phyloP scores from a whole-genome alignment of 371 early-diverging fungal species.

The Mucor saturninus region DNA sequence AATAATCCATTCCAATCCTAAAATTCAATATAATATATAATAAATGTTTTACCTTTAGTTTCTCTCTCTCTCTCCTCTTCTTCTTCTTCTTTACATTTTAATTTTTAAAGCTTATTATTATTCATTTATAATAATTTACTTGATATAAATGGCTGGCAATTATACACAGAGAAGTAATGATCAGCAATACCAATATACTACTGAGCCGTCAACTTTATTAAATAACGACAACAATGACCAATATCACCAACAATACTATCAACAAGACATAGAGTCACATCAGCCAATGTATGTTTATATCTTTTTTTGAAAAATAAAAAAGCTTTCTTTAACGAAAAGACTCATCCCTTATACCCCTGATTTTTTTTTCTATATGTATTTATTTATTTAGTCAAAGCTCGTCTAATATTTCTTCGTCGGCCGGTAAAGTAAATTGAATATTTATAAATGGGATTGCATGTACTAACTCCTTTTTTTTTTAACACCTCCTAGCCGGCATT shows the following conservation, averaged over 20 bases:
- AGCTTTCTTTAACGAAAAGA: not conserved
- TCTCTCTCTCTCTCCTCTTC: not conserved
- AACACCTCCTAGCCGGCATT: not conserved
- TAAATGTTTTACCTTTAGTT: not conserved
- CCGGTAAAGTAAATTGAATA: conserved; percentile 7
- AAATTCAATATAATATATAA: conserved; percentile 6
- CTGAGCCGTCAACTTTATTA: not conserved
- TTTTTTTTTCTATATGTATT: not conserved
- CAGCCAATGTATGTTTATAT: not conserved
- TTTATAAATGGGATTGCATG: not conserved
- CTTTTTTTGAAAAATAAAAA: not conserved
- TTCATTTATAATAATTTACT: not conserved
- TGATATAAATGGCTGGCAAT: not conserved
- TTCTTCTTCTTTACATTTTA: conserved; percentile 9
- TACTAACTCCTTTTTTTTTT: not conserved
- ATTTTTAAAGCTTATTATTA: not conserved
- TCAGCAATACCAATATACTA: conserved; percentile 1
- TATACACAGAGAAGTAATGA: not conserved
- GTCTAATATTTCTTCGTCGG: not conserved
- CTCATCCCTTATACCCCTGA: not conserved
- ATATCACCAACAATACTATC: conserved; percentile 1
- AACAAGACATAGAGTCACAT: not conserved
- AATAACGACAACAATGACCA: not conserved
- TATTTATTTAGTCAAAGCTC: not conserved
- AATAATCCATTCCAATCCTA: conserved; percentile 16